These are phyloP conservation scores for Bipolaris bicolor DNA, from an alignment of 2,329 filamentous ascomycete species.

Conservation along the genomic window DNA sequence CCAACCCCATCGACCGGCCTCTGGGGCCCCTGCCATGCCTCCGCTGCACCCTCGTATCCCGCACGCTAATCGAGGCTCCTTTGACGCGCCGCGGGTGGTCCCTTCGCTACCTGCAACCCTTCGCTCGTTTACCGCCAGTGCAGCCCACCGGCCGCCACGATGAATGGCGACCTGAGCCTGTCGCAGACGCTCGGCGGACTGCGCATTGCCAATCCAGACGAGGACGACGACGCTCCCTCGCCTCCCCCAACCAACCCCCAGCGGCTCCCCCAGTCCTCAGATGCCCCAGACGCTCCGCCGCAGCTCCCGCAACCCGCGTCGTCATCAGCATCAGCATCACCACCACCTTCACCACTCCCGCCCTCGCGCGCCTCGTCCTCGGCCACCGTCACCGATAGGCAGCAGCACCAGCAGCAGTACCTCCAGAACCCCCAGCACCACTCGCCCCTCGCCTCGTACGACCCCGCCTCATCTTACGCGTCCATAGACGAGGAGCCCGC, in stretches of 20 bases:
- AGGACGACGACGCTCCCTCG: slow-evolving; percentile 56
- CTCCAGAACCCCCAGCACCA: slow-evolving; percentile 24
- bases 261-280: slow-evolving; percentile 19
- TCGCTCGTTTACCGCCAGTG: slow-evolving; percentile 31
- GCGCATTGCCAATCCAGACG: slow-evolving; percentile 95
- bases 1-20: slow-evolving; percentile 32
- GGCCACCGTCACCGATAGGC: slow-evolving; percentile 49
- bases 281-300: slow-evolving; percentile 25
- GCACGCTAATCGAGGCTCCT: slow-evolving; percentile 23
- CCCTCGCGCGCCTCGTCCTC: slow-evolving; percentile 42
- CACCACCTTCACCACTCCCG: neutral
- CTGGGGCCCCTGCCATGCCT: slow-evolving; percentile 42
- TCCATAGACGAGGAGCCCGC: slow-evolving; percentile 34
- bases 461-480: slow-evolving; percentile 21
- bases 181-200: slow-evolving; percentile 91
- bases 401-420: slow-evolving; percentile 11
- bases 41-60: slow-evolving; percentile 19
- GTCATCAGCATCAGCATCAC: slow-evolving; percentile 23
- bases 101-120: slow-evolving; percentile 26
- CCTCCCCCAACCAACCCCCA: neutral
- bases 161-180: slow-evolving; percentile 92
- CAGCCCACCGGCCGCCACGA: slow-evolving; percentile 53
- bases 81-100: slow-evolving; percentile 29
- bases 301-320: slow-evolving; percentile 11
- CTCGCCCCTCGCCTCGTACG: slow-evolving; percentile 17